These are phyloP conservation scores for Leishmania major DNA, from an alignment of 208 protist genomes.

Conservation along the genomic window DNA sequence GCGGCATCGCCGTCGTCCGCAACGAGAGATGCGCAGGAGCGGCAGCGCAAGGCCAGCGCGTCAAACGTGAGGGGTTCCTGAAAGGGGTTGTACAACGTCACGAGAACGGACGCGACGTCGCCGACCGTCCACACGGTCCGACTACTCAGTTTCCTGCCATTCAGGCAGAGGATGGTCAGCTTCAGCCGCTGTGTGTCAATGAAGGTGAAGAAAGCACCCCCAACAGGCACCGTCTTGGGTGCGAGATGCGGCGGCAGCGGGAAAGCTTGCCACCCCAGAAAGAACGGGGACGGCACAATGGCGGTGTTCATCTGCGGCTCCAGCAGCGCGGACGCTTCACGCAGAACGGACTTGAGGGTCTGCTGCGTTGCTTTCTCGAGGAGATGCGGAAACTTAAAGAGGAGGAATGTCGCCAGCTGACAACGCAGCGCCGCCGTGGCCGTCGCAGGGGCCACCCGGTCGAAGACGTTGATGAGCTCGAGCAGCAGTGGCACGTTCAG, in stretches of 20 bases:
- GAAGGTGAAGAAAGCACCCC: constrained; percentile 88
- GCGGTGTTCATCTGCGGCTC: constrained; percentile 33
- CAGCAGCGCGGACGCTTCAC: constrained; percentile 32
- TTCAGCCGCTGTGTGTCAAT: constrained; percentile 86
- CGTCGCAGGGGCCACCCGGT: constrained; percentile 32
- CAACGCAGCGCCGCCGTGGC: constrained; percentile 41
- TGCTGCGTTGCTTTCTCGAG: constrained; percentile 49
- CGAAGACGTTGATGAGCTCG: constrained; percentile 62
- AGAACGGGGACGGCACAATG: constrained; percentile 49
- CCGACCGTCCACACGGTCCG: constrained; percentile 85
- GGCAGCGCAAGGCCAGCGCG: constrained; percentile 63
- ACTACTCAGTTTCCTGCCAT: constrained; percentile 68
- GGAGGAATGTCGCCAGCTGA: constrained; percentile 62
- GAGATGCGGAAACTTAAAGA: constrained; percentile 74
- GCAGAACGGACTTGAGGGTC: constrained; percentile 41
- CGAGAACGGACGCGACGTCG: constrained; percentile 72
- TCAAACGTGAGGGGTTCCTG: constrained; percentile 41
- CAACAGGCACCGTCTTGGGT: constrained; percentile 79
- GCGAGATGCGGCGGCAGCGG: constrained; percentile 76
- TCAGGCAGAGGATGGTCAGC: constrained; percentile 83
- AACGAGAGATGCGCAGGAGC: constrained; percentile 7
- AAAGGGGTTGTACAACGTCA: constrained; percentile 81
- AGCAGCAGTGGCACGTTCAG: constrained; percentile 64
- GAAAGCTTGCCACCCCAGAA: constrained; percentile 73
- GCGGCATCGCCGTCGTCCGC: neutral